phyloP scores from a whole-genome alignment of 2,329 filamentous ascomycete genomes.

The Amauroascus verrucosus region DNA sequence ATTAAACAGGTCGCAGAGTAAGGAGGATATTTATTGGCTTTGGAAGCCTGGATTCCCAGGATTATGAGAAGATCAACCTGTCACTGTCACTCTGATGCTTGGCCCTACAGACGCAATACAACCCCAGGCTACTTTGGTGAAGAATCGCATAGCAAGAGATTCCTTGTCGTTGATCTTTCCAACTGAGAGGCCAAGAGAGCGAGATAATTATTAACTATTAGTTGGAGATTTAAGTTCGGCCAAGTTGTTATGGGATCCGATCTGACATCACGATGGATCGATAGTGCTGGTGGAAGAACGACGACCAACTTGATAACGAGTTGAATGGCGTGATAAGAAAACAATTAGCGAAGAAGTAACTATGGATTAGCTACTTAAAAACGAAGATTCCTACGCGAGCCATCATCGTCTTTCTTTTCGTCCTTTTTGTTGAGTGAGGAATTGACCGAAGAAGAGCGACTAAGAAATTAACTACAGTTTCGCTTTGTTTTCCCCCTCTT shows the following conservation, averaged over 20 bases:
- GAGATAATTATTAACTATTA: not conserved
- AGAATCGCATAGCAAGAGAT: not conserved
- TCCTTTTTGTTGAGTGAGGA: too few species aligned
- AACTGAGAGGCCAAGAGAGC: too few species aligned
- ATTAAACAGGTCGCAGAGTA: too few species aligned
- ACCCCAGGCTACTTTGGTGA: not conserved
- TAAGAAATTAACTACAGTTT: too few species aligned
- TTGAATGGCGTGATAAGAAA: not conserved
- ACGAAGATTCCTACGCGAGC: too few species aligned
- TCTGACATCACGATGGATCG: not conserved
- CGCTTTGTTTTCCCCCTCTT: too few species aligned
- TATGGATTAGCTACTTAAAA: too few species aligned
- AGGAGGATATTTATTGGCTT: too few species aligned
- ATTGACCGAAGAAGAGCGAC: too few species aligned
- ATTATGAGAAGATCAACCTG: too few species aligned
- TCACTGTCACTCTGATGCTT: not conserved
- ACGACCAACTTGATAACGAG: not conserved
- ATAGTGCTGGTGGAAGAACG: not conserved
- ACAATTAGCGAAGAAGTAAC: too few species aligned
- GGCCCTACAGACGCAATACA: not conserved
- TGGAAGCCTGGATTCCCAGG: too few species aligned
- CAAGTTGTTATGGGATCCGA: not conserved
- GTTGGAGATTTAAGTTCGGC: not conserved
- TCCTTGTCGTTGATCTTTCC: not conserved
- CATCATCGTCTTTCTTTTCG: not conserved